These are phyloP conservation scores for Glarea lozoyensis DNA, from an alignment of 495 filamentous ascomycete genomes.

Conservation along the genomic window DNA sequence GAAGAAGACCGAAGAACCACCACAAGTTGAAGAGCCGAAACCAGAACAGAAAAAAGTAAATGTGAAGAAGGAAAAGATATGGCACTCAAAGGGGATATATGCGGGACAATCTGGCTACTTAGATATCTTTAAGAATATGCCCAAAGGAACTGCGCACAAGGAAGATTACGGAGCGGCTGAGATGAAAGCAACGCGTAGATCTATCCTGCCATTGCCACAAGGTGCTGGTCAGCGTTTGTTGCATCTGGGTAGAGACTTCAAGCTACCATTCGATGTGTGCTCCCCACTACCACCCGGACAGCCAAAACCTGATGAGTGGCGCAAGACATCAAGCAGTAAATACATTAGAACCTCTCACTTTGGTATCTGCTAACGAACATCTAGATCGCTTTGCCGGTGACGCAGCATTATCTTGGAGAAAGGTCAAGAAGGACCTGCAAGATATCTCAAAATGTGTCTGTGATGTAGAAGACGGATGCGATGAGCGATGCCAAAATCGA, in stretches of 20 bases:
- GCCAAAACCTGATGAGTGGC: constrained; percentile 85
- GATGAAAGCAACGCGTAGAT: background rate
- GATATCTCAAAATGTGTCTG: constrained; percentile 75
- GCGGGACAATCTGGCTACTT: constrained; percentile 66
- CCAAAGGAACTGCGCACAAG: constrained; percentile 50
- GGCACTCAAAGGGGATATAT: constrained; percentile 78
- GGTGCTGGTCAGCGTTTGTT: constrained; percentile 39
- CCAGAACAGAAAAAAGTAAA: constrained; percentile 27
- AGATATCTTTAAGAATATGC: constrained; percentile 44
- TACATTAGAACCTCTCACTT: constrained; percentile 12
- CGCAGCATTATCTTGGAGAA: constrained; percentile 76
- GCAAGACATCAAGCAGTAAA: constrained; percentile 81
- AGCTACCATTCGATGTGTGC: constrained; percentile 83
- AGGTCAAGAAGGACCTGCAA: constrained; percentile 60
- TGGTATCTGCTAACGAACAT: constrained; percentile 6
- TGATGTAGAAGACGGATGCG: constrained; percentile 66
- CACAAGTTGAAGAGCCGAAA: constrained; percentile 25
- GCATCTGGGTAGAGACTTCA: constrained; percentile 59
- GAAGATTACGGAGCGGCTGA: constrained; percentile 30
- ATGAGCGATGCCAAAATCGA: constrained; percentile 82
- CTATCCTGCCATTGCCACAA: constrained; percentile 55
- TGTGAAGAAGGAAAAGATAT: constrained; percentile 52
- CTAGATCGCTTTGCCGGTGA: constrained; percentile 89
- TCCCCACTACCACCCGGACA: constrained; percentile 76
- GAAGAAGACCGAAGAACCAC: constrained; percentile 25